Evolutionary conservation across 805 yeast genomes (phyloP).

Genomic region (Kregervanrija fluxuum): DNA sequence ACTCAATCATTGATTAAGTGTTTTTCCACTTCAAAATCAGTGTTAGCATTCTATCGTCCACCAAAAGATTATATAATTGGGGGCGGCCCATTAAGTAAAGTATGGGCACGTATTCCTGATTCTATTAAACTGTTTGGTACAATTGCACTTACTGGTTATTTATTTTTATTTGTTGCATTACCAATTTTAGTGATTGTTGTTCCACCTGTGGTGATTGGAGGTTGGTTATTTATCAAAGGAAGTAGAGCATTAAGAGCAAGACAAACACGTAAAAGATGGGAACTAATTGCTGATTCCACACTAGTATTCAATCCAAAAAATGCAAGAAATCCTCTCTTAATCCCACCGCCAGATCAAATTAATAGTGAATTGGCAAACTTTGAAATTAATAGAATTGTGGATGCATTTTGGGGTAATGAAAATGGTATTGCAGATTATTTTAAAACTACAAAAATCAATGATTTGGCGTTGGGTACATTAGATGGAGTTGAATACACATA

Average conservation of each 20-base stretch:
- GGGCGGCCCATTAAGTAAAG: constrained; percentile 6
- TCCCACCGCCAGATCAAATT: constrained; percentile 23
- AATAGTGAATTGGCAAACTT: constrained; percentile 25
- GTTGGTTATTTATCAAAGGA: constrained; percentile 13
- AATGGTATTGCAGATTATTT: constrained; percentile 22
- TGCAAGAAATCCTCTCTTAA: constrained; percentile 4
- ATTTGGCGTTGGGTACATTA: constrained; percentile 23
- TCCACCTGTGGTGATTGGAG: constrained; percentile 27
- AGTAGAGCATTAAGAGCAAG: constrained; percentile 7
- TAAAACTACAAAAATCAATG: constrained; percentile 13
- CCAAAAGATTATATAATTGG: constrained; percentile 18
- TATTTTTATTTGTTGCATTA: constrained; percentile 26
- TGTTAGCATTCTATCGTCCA: constrained; percentile 11
- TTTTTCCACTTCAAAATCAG: neutral
- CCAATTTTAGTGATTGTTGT: constrained; percentile 25
- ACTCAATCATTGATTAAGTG: too few relatives aligned
- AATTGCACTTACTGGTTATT: constrained; percentile 19
- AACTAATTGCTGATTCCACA: constrained; percentile 17
- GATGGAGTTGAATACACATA: constrained; percentile 22
- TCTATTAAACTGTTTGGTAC: constrained; percentile 20
- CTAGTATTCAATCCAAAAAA: constrained; percentile 18
- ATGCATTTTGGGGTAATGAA: constrained; percentile 27
- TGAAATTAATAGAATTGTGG: constrained; percentile 23
- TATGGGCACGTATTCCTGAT: constrained; percentile 23
- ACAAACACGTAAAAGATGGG: constrained; percentile 19